These are phyloP conservation scores for Euphorbia lathyris DNA, from an alignment of 345 rosid species.

Conservation along the genomic window DNA sequence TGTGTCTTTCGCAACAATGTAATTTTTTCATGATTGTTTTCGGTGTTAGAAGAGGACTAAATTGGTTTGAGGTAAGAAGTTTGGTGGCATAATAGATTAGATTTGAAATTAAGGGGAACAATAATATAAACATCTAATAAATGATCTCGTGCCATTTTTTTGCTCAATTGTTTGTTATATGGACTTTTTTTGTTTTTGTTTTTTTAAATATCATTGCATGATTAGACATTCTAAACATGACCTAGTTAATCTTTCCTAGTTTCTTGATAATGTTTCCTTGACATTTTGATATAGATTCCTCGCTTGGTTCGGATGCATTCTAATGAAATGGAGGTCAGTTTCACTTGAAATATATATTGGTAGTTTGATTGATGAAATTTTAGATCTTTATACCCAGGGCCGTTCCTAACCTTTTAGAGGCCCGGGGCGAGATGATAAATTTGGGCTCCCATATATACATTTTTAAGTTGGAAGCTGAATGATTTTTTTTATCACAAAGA, in stretches of 20 bases:
- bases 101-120: background rate
- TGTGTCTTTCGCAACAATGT: background rate
- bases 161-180: background rate
- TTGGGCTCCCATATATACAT: too few species aligned
- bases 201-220: background rate
- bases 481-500: too few species aligned
- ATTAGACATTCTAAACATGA: background rate
- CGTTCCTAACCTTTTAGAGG: too few species aligned
- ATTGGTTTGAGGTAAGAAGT: background rate
- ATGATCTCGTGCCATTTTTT: background rate
- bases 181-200: too few species aligned
- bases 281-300: slow-evolving; percentile 60
- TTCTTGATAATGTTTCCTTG: slow-evolving; percentile 12
- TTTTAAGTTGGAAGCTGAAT: too few species aligned
- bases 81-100: background rate
- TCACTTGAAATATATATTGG: slow-evolving; percentile 15
- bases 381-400: too few species aligned
- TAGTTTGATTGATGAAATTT: background rate
- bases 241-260: background rate
- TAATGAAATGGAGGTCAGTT: slow-evolving; percentile 88
- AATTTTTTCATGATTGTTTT: background rate
- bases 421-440: too few species aligned
- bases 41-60: background rate
- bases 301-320: slow-evolving; percentile 97
- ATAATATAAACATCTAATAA: too few species aligned